Conservation (phyloP, 495 filamentous ascomycete genomes). For the Elasticomyces elasticus region DNA sequence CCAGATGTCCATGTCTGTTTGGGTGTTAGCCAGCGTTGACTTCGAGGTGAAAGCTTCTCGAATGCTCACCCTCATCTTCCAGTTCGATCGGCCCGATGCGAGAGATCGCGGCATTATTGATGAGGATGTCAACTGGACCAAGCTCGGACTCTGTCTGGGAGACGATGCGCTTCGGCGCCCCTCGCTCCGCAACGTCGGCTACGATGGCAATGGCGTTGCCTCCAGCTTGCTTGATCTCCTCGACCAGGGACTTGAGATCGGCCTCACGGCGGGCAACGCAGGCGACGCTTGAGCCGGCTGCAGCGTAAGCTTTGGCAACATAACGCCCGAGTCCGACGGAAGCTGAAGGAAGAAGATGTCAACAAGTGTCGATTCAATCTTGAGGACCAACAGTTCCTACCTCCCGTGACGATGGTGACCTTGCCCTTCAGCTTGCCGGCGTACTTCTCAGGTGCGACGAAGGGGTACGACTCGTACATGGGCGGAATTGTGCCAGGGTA, state of each 20-base stretch:
- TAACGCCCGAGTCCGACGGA: slow-evolving; percentile 29
- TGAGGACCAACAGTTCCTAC: too few species aligned
- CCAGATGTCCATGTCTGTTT: slow-evolving; percentile 6
- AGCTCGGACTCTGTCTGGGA: slow-evolving; percentile 1
- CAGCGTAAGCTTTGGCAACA: slow-evolving; percentile 24
- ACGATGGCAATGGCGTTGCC: slow-evolving; percentile 10
- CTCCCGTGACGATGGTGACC: too few species aligned
- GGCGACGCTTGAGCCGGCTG: slow-evolving; percentile 26
- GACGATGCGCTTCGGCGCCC: slow-evolving; percentile 10
- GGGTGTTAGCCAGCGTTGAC: background rate
- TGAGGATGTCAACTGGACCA: slow-evolving; percentile 15
- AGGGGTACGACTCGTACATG: slow-evolving; percentile 11
- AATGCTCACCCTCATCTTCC: slow-evolving; percentile 8
- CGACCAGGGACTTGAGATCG: slow-evolving; percentile 10
- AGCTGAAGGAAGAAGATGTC: too few species aligned
- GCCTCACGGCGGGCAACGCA: slow-evolving; percentile 21
- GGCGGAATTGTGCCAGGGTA: background rate
- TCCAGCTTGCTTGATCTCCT: slow-evolving; percentile 9
- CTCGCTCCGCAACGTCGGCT: slow-evolving; percentile 5
- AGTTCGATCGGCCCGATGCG: background rate
- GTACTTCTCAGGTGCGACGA: slow-evolving; percentile 6
- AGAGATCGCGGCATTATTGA: slow-evolving; percentile 14
- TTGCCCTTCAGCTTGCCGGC: slow-evolving; percentile 12
- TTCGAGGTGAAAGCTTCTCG: too few species aligned
- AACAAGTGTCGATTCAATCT: too few species aligned